These are phyloP conservation scores for Lactarius tabidus DNA, from an alignment of 768 basidiomycete genomes.

Conservation along the genomic window DNA sequence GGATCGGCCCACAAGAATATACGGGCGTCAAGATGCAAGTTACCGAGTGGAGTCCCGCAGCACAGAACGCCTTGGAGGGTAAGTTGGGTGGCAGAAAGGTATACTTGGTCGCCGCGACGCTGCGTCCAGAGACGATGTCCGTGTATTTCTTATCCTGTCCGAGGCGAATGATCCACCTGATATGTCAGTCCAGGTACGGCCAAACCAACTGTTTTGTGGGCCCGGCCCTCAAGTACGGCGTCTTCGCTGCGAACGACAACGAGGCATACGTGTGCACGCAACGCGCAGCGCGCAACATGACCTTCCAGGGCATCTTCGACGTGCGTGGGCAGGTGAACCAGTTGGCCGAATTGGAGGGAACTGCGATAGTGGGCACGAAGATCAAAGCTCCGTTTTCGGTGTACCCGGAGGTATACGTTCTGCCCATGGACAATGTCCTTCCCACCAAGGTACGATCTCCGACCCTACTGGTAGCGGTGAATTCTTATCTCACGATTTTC, in stretches of 20 bases:
- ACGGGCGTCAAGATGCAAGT: conserved; percentile 94
- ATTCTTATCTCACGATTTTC: conserved; percentile 9
- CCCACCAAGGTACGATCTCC: conserved; percentile 90
- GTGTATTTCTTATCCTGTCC: conserved; percentile 29
- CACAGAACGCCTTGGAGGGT: conserved; percentile 56
- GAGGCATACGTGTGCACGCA: conserved; percentile 87
- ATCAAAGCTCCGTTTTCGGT: conserved; percentile 84
- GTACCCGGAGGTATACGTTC: conserved; percentile 83
- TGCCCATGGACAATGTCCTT: conserved; percentile 98
- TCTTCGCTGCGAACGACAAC: conserved; percentile 82
- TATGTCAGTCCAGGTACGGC: conserved; percentile 66
- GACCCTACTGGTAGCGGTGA: conserved; percentile 18
- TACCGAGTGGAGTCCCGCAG: conserved; percentile 71
- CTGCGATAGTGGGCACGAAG: conserved; percentile 79
- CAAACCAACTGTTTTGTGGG: conserved; percentile 99
- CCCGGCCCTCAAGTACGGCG: conserved; percentile 82
- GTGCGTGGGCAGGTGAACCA: conserved; percentile 69
- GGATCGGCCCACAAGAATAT: conserved; percentile 92
- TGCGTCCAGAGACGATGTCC: conserved; percentile 95
- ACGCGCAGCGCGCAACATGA: conserved; percentile 95
- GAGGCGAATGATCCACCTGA: background rate
- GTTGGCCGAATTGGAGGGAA: conserved; percentile 73
- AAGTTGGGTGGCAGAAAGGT: conserved; percentile 78
- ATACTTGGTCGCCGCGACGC: conserved; percentile 91
- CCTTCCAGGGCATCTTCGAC: conserved; percentile 83